phyloP scores from a whole-genome alignment of 805 yeast genomes.

The Ogataea ramenticola region DNA sequence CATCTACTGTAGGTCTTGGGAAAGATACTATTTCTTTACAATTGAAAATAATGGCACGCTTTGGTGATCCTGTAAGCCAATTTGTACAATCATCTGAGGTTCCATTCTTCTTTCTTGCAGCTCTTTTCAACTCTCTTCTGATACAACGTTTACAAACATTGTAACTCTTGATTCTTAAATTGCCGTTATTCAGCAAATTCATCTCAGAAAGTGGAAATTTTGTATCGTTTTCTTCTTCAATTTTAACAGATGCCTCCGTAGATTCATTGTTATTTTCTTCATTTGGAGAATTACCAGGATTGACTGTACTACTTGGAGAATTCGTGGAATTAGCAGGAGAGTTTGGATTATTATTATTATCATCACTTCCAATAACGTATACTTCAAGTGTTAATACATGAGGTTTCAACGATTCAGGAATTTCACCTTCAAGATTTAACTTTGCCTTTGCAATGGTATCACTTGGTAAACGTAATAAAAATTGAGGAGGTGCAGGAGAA shows the following conservation, averaged over 20 bases:
- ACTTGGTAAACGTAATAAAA: slow-evolving; percentile 71
- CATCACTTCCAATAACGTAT: slow-evolving; percentile 44
- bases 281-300: slow-evolving; percentile 16
- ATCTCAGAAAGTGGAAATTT: slow-evolving; percentile 2
- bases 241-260: slow-evolving; percentile 1
- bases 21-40: slow-evolving; percentile 80
- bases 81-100: slow-evolving; percentile 63
- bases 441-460: slow-evolving; percentile 86
- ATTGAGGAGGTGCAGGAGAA: slow-evolving; percentile 71
- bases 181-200: not conserved
- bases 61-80: slow-evolving; percentile 68
- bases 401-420: slow-evolving; percentile 41
- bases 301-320: slow-evolving; percentile 15
- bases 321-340: slow-evolving; percentile 3
- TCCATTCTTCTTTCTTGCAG: slow-evolving; percentile 85
- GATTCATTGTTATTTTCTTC: slow-evolving; percentile 9
- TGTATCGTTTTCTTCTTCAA: not conserved
- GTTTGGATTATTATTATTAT: not conserved
- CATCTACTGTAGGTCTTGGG: slow-evolving; percentile 44
- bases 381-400: slow-evolving; percentile 67
- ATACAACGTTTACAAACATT: slow-evolving; percentile 84
- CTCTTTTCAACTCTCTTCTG: slow-evolving; percentile 89
- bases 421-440: slow-evolving; percentile 50
- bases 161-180: slow-evolving; percentile 33
- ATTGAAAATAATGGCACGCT: slow-evolving; percentile 85